Conservation (phyloP, 345 rosid genomes). For the Lumnitzera littorea region DNA sequence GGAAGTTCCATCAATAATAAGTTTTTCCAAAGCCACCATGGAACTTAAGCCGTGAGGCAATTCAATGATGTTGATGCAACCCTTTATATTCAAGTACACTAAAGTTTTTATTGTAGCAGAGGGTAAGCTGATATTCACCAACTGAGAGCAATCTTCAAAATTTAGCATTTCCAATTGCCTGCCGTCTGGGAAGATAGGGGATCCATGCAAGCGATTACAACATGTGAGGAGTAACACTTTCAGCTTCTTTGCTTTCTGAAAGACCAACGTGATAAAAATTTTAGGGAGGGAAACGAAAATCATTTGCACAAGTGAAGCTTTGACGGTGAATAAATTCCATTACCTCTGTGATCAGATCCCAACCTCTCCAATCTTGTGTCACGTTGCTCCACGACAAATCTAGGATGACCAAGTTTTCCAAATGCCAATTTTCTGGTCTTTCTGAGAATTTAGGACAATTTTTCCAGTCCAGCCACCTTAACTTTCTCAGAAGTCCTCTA, state of each 20-base stretch:
- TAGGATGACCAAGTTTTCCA: neutral
- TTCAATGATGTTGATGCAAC: neutral
- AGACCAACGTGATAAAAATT: neutral
- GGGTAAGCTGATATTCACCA: neutral
- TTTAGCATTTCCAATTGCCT: constrained; percentile 5
- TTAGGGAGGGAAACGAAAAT: neutral
- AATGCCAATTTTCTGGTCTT: neutral
- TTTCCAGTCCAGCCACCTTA: constrained; percentile 13
- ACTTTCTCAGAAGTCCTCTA: neutral
- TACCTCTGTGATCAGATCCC: constrained; percentile 5
- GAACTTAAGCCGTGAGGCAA: neutral
- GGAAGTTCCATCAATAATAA: constrained; percentile 7
- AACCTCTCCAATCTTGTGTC: constrained; percentile 1
- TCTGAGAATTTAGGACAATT: neutral
- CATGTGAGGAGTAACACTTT: constrained; percentile 6
- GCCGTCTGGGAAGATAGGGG: neutral
- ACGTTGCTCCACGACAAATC: neutral
- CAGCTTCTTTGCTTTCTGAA: constrained; percentile 4
- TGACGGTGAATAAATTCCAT: neutral
- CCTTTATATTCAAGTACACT: constrained; percentile 6
- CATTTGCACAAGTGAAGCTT: no score
- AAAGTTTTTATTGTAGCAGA: neutral
- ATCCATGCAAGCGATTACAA: neutral
- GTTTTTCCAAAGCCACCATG: constrained; percentile 2
- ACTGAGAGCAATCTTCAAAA: neutral